phyloP scores from a whole-genome alignment of 306 rosid species.

The Cicer yamashitae region DNA sequence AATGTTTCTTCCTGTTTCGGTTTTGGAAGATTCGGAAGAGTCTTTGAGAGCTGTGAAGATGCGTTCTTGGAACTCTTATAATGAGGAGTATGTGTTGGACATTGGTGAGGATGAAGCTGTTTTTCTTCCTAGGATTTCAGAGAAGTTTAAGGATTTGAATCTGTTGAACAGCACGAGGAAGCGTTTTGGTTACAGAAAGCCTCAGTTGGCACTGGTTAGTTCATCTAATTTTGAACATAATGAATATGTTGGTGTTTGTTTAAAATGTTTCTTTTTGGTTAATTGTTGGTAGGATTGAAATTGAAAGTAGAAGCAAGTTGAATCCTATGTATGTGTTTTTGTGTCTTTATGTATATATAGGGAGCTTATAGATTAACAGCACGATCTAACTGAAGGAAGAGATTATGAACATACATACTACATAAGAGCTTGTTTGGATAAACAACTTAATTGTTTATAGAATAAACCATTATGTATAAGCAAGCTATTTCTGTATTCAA shows the following conservation, averaged over 20 bases:
- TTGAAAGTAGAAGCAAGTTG: conserved; percentile 20
- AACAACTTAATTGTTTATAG: background rate
- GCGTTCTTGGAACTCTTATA: conserved; percentile 54
- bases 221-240: conserved; percentile 29
- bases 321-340: conserved; percentile 28
- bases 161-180: conserved; percentile 54
- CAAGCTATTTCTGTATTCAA: no score
- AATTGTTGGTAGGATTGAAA: conserved; percentile 22
- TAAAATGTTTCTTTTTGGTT: conserved; percentile 17
- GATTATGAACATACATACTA: background rate
- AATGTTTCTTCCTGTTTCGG: conserved; percentile 85
- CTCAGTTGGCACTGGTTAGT: conserved; percentile 90
- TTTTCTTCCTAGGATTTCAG: conserved; percentile 74
- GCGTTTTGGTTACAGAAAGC: conserved; percentile 75
- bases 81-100: conserved; percentile 63
- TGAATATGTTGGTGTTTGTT: conserved; percentile 20
- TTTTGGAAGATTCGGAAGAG: conserved; percentile 60
- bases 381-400: background rate
- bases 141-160: conserved; percentile 62
- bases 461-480: no score
- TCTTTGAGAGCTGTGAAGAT: conserved; percentile 50
- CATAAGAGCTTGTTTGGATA: background rate
- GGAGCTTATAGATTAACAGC: background rate
- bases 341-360: background rate
- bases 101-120: conserved; percentile 67